phyloP scores from a whole-genome alignment of 2,329 filamentous ascomycete species.

The Phialophora expanda region DNA sequence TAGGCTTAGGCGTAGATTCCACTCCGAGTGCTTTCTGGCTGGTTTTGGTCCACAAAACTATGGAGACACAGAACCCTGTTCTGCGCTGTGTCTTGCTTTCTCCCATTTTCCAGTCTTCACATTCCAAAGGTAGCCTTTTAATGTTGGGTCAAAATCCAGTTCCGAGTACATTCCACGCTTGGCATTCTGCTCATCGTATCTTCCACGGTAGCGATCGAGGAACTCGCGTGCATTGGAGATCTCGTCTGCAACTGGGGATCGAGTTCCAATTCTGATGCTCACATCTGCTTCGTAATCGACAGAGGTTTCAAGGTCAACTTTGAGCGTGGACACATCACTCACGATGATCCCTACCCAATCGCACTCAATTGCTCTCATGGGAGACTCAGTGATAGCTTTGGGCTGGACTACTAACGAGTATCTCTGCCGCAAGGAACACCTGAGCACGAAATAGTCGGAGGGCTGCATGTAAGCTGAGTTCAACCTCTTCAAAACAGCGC shows the following conservation, averaged over 20 bases:
- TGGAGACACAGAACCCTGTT: not conserved
- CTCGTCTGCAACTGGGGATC: no score
- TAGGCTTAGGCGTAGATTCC: slow-evolving; percentile 11
- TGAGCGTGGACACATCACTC: not conserved
- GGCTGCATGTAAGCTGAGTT: slow-evolving; percentile 1
- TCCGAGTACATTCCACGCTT: not conserved
- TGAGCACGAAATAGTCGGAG: not conserved
- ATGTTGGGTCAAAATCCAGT: not conserved
- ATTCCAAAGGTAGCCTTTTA: not conserved
- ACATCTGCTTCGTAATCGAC: no score
- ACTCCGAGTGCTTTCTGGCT: not conserved
- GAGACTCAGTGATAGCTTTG: not conserved
- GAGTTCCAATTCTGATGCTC: no score
- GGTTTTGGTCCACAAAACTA: not conserved
- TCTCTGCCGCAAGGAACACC: not conserved
- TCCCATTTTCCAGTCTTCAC: not conserved
- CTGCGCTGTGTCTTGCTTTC: not conserved
- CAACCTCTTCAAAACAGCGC: not conserved
- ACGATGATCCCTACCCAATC: not conserved
- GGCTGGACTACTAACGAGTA: not conserved
- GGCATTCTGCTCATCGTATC: not conserved
- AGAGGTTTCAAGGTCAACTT: not conserved
- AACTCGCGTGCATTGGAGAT: not conserved
- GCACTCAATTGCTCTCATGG: not conserved
- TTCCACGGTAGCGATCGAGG: not conserved